Evolutionary conservation across 2,329 filamentous ascomycete species (phyloP), one percentile per base, ranked within the genome.

Genomic region (Paraconiothyrium sp.): DNA sequence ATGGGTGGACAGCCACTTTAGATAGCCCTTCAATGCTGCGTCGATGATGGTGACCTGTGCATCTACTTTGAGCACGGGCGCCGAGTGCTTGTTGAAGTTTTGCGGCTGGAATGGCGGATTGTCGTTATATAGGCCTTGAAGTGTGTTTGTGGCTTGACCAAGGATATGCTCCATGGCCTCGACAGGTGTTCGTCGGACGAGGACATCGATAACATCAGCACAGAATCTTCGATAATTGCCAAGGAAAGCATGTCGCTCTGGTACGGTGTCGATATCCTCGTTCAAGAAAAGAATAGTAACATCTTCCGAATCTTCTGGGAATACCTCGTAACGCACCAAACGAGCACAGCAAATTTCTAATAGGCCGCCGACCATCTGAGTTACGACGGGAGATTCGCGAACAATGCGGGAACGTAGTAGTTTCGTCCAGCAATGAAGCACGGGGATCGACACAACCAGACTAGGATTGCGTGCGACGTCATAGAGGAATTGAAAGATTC

Each of bases 141-240:
- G 81, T 52, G 92, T 85, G 47, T 86, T 85, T 65, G 95, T 91
- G 30, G 94, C 91, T 69, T 91, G 89, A 16, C 85, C 84, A n/a
- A 99, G 85, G 55, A 98, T 94, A 77, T 97, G 92, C 44, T 89
- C 87, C 66, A 98, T 89, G 0, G 94, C 94, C 63, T 97, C 94
- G 54, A 91, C 87, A 2, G 94, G 89, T 69, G 92, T 91, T 68
- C 92, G 86, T 67, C 92, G 87, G 24, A 96, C 93, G 65, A 98
- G 92, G 16, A 86, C 86, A 78, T 98, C 94, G 58, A 99, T 93
- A 30, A 97, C 87, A 62, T 92, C 90, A 3, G 90, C 89, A 76
- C 93, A 95, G 73, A 97, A 98, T 61, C 95, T 88, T 43, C 95
- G 87, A 77, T 99, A 99, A 74, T 99, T 98, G 4, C 94, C 93